These are phyloP conservation scores for Nothophytophthora sp. DNA, from an alignment of 352 stramenopile species.

Conservation along the genomic window DNA sequence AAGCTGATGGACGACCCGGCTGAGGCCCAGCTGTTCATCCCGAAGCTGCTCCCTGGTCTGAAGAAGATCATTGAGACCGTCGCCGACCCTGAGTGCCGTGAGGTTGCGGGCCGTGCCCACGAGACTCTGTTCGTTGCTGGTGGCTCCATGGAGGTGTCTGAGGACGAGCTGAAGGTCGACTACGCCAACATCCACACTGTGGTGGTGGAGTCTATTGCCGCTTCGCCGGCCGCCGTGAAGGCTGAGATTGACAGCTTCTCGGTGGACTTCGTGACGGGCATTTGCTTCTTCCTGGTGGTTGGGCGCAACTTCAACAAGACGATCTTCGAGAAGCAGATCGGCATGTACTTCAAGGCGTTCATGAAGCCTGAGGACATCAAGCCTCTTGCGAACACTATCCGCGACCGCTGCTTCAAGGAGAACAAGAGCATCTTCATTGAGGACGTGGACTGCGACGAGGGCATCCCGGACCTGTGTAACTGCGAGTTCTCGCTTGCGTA, in stretches of 20 bases:
- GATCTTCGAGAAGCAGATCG: slow-evolving; percentile 94
- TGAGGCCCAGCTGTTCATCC: slow-evolving; percentile 97
- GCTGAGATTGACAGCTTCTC: slow-evolving; percentile 88
- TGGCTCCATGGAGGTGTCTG: slow-evolving; percentile 91
- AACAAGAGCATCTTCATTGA: slow-evolving; percentile 93
- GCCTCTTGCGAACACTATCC: slow-evolving; percentile 68
- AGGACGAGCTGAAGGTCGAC: slow-evolving; percentile 92
- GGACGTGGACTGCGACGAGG: slow-evolving; percentile 97
- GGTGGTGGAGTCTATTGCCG: slow-evolving; percentile 79
- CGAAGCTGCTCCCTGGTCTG: slow-evolving; percentile 96
- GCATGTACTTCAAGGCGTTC: slow-evolving; percentile 89
- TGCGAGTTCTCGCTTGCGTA: slow-evolving; percentile 99
- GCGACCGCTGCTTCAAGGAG: slow-evolving; percentile 88
- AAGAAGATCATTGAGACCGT: slow-evolving; percentile 97
- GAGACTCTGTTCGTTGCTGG: slow-evolving; percentile 93
- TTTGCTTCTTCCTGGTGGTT: slow-evolving; percentile 87
- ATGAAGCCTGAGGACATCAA: slow-evolving; percentile 64
- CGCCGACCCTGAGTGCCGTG: slow-evolving; percentile 97
- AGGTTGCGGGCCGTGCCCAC: slow-evolving; percentile 94
- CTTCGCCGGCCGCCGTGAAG: slow-evolving; percentile 80
- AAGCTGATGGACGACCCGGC: slow-evolving; percentile 98
- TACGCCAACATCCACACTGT: slow-evolving; percentile 84
- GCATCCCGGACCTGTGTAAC: slow-evolving; percentile 98
- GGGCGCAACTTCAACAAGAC: slow-evolving; percentile 94
- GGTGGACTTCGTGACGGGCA: slow-evolving; percentile 89